A percentile compares a stretch with the other conserved stretches of the same genome.
phyloP scores from a whole-genome alignment of 257 asterid genomes.

The Eustoma russellianum region DNA sequence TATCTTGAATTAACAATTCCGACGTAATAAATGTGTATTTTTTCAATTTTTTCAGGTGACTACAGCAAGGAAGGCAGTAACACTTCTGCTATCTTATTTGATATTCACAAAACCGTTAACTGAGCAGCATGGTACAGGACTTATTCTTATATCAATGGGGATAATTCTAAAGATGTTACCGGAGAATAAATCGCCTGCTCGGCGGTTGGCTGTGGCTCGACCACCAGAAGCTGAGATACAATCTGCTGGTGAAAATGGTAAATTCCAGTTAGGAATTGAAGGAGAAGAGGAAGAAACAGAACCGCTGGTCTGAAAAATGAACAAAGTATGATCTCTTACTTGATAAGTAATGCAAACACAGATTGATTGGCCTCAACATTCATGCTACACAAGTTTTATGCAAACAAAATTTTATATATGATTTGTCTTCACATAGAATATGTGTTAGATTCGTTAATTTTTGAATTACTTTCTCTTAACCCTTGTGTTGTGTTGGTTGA shows the following conservation, averaged over 20 bases:
- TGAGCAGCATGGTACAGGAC: slow-evolving; percentile 69
- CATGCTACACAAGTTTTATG: no score
- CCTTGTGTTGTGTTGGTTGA: no score
- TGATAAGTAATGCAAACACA: no score
- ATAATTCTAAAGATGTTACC: slow-evolving; percentile 78
- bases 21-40: background rate
- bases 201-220: slow-evolving; percentile 8
- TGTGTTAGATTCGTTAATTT: no score
- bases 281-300: slow-evolving; percentile 61
- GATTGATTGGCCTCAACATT: no score
- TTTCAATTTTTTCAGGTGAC: slow-evolving; percentile 44
- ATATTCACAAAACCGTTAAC: slow-evolving; percentile 90
- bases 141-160: slow-evolving; percentile 69
- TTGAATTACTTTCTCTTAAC: no score
- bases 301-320: slow-evolving; percentile 44
- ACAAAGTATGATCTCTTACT: no score
- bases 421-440: no score
- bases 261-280: slow-evolving; percentile 31
- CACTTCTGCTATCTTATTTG: slow-evolving; percentile 65
- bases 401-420: no score
- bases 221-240: slow-evolving; percentile 12
- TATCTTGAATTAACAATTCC: no score
- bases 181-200: slow-evolving; percentile 37
- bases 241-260: slow-evolving; percentile 17
- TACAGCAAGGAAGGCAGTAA: slow-evolving; percentile 90